Evolutionary conservation across 1,284 basidiomycete species (phyloP).

Genomic region (Cryptococcus sp.): DNA sequence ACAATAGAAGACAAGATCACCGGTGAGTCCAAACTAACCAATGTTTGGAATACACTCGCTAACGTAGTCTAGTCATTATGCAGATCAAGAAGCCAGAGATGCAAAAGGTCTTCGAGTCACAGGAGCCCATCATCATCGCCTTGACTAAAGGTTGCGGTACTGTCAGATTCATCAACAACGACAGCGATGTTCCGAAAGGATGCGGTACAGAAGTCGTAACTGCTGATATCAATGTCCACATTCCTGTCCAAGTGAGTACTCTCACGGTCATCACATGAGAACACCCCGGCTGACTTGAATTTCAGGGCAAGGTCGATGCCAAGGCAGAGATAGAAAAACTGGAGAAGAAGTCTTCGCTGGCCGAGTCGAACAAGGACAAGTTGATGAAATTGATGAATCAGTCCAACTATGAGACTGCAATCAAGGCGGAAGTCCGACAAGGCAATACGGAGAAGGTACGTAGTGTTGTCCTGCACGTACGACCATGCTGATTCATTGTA

Average conservation of each 20-base stretch:
- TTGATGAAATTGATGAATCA: slow-evolving; percentile 67
- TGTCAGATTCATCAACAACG: slow-evolving; percentile 58
- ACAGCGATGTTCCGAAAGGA: slow-evolving; percentile 67
- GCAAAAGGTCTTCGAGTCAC: slow-evolving; percentile 62
- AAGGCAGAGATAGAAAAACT: slow-evolving; percentile 78
- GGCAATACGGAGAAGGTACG: slow-evolving; percentile 74
- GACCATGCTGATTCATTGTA: slow-evolving; percentile 2
- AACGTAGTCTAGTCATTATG: slow-evolving; percentile 62
- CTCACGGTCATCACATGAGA: background rate
- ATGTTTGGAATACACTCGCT: background rate
- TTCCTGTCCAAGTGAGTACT: slow-evolving; percentile 70
- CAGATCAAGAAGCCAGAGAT: slow-evolving; percentile 65
- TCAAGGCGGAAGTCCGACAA: slow-evolving; percentile 69
- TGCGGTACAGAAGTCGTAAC: slow-evolving; percentile 81
- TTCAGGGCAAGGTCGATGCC: slow-evolving; percentile 75
- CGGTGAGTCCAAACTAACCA: slow-evolving; percentile 14
- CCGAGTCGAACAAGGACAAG: slow-evolving; percentile 67
- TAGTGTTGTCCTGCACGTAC: background rate
- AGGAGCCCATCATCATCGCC: slow-evolving; percentile 69
- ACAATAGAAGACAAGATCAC: slow-evolving; percentile 48
- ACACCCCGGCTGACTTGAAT: background rate
- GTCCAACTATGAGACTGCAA: slow-evolving; percentile 69
- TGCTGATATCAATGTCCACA: slow-evolving; percentile 67
- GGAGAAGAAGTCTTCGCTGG: slow-evolving; percentile 76
- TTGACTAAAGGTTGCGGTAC: slow-evolving; percentile 86